Conservation (phyloP, 2,329 filamentous ascomycete genomes). For the Aspergillus ustus region DNA sequence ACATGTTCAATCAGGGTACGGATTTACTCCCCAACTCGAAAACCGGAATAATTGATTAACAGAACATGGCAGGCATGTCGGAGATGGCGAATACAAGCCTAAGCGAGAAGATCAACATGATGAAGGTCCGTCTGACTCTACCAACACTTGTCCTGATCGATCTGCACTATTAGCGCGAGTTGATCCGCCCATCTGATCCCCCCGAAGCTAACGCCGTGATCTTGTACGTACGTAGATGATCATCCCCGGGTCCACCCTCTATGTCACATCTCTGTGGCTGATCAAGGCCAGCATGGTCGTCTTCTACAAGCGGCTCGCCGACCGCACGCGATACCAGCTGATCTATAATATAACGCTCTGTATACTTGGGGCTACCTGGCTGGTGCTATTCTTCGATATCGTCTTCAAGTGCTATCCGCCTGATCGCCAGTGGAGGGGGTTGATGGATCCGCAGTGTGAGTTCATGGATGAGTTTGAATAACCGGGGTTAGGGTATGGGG, state of each 20-base stretch:
- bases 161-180: background rate
- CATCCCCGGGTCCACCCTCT: constrained; percentile 28
- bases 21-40: background rate
- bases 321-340: constrained; percentile 25
- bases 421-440: constrained; percentile 16
- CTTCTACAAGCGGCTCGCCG: constrained; percentile 29
- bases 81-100: constrained; percentile 18
- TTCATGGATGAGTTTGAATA: background rate
- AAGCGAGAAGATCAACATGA: constrained; percentile 22
- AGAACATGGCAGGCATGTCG: constrained; percentile 21
- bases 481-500: background rate
- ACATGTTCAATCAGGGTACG: constrained; percentile 28
- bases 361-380: constrained; percentile 24
- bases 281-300: constrained; percentile 29
- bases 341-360: constrained; percentile 25
- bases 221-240: constrained; percentile 21
- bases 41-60: constrained; percentile 3
- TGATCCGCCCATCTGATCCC: background rate
- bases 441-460: constrained; percentile 11
- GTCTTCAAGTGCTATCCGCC: constrained; percentile 28
- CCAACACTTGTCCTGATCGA: background rate
- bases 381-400: constrained; percentile 27
- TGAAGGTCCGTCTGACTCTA: constrained; percentile 23
- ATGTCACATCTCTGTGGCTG: constrained; percentile 29
- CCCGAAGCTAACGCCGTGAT: constrained; percentile 4